A percentile compares a stretch with the other conserved stretches of the same genome.
Conservation (phyloP, 768 basidiomycete genomes). For the Leccinum uliginosum region DNA sequence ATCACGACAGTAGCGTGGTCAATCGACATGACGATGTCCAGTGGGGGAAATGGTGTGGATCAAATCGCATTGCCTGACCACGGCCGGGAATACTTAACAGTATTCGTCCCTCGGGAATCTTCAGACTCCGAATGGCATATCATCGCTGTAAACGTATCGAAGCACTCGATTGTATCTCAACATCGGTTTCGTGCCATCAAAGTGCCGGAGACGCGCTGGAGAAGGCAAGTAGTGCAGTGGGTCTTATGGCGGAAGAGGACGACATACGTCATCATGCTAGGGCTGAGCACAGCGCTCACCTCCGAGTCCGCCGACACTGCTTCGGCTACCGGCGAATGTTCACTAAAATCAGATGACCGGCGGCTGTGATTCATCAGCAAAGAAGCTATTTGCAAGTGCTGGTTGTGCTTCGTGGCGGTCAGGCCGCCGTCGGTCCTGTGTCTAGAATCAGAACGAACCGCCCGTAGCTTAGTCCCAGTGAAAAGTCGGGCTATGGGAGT, state of each 20-base stretch:
- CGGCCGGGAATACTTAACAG: background rate
- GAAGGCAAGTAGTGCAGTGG: background rate
- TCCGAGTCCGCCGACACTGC: background rate
- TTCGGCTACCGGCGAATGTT: background rate
- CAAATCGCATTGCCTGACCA: background rate
- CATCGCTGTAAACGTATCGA: background rate
- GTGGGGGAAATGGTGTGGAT: background rate
- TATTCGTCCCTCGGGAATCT: background rate
- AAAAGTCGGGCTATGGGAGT: too few species aligned
- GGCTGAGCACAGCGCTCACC: background rate
- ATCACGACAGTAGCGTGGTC: background rate
- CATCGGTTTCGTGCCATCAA: background rate
- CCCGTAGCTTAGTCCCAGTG: background rate
- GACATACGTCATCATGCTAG: background rate
- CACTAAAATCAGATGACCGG: background rate
- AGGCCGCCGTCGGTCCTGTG: background rate
- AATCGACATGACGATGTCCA: conserved; percentile 9
- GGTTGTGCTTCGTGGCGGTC: too few species aligned
- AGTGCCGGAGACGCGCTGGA: background rate
- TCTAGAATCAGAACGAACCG: background rate
- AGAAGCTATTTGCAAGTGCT: background rate
- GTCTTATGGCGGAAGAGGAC: background rate
- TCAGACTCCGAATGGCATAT: background rate
- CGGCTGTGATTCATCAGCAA: background rate
- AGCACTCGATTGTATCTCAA: background rate